Base-by-base conservation (phyloP, 2,329 filamentous ascomycete species). In the Orbilia ellipsospora region DNA sequence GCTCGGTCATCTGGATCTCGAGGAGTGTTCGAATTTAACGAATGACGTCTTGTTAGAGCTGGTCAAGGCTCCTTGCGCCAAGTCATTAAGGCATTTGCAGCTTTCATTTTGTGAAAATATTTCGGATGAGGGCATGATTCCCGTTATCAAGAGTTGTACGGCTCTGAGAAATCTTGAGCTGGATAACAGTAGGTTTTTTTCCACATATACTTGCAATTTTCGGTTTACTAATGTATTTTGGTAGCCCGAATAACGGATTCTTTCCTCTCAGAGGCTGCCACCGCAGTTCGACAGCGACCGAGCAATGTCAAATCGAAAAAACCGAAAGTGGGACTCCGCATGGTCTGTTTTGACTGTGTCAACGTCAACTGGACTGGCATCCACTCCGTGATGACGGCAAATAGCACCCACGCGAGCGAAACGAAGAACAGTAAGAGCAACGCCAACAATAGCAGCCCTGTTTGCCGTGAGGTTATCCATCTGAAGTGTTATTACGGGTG, bases 401-500 rank as follows among this genome's bases (percentile, higher is more conserved):
- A 99, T 80, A 89, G 92, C 10, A 91, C 93, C 80, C 85, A 87
- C 86, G 31, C 87, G 87, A 15, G 85, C 85, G 1, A 82, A 80
- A 40, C 82, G 79, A 42, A 82, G 63, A 78, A 79, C 20, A 51
- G 59, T 68, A 80, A 79, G 61, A 62, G 77, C 79, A 2, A 75
- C 81, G 20, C 82, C 82, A 8, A 81, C 83, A 20, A 80, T 31
- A 79, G 79, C 28, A 78, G 79, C 0, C 80, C 85, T 8, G 87
- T 87, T 0, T 94, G 90, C 79, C 92, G 93, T 0, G 90, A 97
- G 81, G 88, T 96, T 69, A 93, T 98, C 73, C 86, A 89, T 4
- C 86, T 98, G 51, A 97, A 97, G 82, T 96, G 93, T 82, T 98
- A 94, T 84, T 96, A 96, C 82, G 93, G 91, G 50, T 97, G 92